phyloP scores from a whole-genome alignment of 768 basidiomycete species.

The Boletellus emodensis region DNA sequence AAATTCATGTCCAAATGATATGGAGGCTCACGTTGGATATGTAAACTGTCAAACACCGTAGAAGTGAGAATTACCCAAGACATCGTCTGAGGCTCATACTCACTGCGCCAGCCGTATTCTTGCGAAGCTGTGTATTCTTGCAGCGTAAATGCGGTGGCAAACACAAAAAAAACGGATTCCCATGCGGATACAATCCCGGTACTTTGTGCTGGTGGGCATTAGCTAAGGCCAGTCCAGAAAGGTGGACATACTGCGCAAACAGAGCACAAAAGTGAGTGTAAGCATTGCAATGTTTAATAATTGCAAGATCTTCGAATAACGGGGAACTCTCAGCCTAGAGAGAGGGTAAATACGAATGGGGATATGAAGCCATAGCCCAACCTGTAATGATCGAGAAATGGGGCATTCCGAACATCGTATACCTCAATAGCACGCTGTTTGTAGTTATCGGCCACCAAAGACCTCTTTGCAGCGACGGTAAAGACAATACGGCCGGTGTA shows the following conservation, averaged over 20 bases:
- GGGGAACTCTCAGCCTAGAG: conserved; percentile 71
- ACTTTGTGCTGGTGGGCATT: conserved; percentile 49
- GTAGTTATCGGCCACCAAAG: conserved; percentile 88
- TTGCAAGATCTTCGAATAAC: conserved; percentile 73
- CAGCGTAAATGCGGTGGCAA: conserved; percentile 72
- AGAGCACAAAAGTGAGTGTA: conserved; percentile 65
- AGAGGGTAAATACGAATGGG: neutral
- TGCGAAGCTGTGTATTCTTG: conserved; percentile 86
- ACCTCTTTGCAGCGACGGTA: conserved; percentile 55
- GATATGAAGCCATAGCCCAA: conserved; percentile 17
- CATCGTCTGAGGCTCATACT: conserved; percentile 31
- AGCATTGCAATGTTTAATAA: conserved; percentile 73
- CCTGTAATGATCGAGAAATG: conserved; percentile 85
- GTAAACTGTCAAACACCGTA: conserved; percentile 49
- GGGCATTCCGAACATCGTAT: conserved; percentile 62
- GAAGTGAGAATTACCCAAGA: neutral
- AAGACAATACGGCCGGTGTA: conserved; percentile 77
- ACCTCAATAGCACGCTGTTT: conserved; percentile 70
- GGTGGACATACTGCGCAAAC: conserved; percentile 58
- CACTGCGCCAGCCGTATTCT: conserved; percentile 85
- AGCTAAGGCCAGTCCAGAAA: conserved; percentile 2
- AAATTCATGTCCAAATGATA: neutral
- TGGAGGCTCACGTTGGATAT: conserved; percentile 64
- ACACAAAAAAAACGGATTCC: conserved; percentile 72
- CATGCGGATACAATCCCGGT: conserved; percentile 47